A percentile compares a stretch with the other conserved stretches of the same genome.
Evolutionary conservation across 2,329 filamentous ascomycete genomes (phyloP).

Genomic region (Microcyclospora pomicola): DNA sequence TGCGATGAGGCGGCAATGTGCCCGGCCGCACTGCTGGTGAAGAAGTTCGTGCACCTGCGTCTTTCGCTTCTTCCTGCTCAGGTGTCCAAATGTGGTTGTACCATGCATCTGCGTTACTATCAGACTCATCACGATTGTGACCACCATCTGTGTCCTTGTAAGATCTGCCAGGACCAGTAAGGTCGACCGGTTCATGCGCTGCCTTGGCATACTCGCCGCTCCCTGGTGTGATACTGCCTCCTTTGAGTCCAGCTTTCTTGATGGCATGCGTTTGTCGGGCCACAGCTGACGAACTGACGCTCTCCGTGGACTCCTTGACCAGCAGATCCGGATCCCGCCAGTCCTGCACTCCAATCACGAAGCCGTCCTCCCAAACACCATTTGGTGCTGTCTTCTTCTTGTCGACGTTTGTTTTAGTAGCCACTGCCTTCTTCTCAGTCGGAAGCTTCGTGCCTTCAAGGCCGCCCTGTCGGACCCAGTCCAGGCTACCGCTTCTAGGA

Average conservation of each 20-base stretch:
- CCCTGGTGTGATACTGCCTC: conserved; percentile 55
- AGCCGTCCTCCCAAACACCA: conserved; percentile 42
- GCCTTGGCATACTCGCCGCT: conserved; percentile 54
- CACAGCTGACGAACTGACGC: conserved; percentile 6
- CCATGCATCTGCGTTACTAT: not conserved
- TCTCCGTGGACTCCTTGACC: conserved; percentile 13
- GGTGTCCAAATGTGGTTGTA: not conserved
- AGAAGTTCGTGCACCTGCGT: not conserved
- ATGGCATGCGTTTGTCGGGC: conserved; percentile 13
- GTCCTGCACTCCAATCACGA: conserved; percentile 73
- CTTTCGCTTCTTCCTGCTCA: not conserved
- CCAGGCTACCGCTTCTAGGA: conserved; percentile 58
- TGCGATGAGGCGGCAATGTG: not conserved
- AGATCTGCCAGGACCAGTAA: conserved; percentile 5
- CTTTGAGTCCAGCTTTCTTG: conserved; percentile 29
- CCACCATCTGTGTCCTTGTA: conserved; percentile 3
- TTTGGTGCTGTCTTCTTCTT: conserved; percentile 18
- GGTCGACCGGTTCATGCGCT: conserved; percentile 14
- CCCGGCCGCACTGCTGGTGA: not conserved
- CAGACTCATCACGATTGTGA: conserved; percentile 6
- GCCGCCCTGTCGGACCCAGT: conserved; percentile 58
- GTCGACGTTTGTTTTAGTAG: conserved; percentile 14
- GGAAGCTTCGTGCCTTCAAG: conserved; percentile 26
- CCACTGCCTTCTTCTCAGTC: conserved; percentile 4
- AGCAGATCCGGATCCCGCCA: conserved; percentile 66